phyloP scores from a whole-genome alignment of 768 basidiomycete genomes.

The Trametes gibbosa region DNA sequence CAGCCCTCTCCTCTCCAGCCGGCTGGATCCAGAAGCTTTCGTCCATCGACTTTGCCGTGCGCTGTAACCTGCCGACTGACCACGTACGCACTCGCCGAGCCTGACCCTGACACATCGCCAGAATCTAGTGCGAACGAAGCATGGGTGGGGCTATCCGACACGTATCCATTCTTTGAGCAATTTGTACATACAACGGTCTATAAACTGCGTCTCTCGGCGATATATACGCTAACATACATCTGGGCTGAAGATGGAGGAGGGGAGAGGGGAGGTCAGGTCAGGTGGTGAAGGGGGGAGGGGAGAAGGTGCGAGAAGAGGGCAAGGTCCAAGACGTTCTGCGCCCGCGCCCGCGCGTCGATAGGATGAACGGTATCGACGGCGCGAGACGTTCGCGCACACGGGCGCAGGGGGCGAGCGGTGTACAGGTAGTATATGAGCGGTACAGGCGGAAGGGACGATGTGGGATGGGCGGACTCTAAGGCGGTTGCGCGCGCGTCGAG shows the following conservation, averaged over 20 bases:
- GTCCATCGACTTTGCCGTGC: no score
- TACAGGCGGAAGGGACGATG: not conserved
- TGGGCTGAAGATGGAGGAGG: not conserved
- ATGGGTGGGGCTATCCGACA: not conserved
- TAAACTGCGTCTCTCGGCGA: not conserved
- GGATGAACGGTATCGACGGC: not conserved
- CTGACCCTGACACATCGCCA: no score
- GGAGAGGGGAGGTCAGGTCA: no score
- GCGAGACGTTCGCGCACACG: not conserved
- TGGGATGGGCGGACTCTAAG: not conserved
- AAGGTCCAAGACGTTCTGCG: not conserved
- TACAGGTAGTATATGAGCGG: not conserved
- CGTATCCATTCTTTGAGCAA: not conserved
- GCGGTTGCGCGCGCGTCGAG: no score
- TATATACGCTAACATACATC: slow-evolving; percentile 12
- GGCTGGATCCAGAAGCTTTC: no score
- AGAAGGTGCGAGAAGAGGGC: not conserved
- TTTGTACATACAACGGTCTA: slow-evolving; percentile 4
- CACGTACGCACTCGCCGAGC: no score
- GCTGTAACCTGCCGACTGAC: no score
- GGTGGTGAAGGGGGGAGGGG: not conserved
- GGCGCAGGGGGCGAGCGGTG: no score
- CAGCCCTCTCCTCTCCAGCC: no score
- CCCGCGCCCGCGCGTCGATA: not conserved
- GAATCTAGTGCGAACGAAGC: not conserved